These are phyloP conservation scores for Pseudofabraea citricarpa DNA, from an alignment of 2,329 filamentous ascomycete species.

Conservation along the genomic window DNA sequence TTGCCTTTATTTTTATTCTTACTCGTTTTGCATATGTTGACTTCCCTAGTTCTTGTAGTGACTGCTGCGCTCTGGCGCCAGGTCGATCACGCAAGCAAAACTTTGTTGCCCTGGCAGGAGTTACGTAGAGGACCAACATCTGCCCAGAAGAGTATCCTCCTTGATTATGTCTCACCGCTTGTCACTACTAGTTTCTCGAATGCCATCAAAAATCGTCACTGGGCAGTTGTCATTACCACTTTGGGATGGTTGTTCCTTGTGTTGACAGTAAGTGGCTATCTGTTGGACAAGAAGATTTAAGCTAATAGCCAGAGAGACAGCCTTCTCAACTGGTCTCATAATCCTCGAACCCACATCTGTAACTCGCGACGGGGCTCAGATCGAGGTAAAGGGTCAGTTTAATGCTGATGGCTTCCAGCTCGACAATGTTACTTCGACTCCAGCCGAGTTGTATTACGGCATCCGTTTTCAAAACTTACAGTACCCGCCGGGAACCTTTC, in stretches of 20 bases:
- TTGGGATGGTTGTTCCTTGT: conserved; percentile 23
- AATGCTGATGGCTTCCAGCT: not conserved
- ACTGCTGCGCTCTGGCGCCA: conserved; percentile 27
- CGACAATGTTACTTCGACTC: not conserved
- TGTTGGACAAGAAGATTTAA: not conserved
- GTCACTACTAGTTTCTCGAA: conserved; percentile 19
- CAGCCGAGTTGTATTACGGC: not conserved
- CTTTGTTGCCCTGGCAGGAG: conserved; percentile 24
- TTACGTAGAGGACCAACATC: conserved; percentile 15
- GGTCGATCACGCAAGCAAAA: conserved; percentile 25
- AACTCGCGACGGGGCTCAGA: conserved; percentile 6
- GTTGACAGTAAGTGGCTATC: conserved; percentile 16
- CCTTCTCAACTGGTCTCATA: conserved; percentile 28
- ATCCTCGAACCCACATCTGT: conserved; percentile 23
- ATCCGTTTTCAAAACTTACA: not conserved
- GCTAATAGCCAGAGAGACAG: conserved; percentile 10
- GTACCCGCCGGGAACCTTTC: not conserved
- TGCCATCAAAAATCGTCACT: conserved; percentile 22
- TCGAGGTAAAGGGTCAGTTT: conserved; percentile 5
- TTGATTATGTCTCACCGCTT: conserved; percentile 28
- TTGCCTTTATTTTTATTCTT: not conserved
- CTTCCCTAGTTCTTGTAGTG: conserved; percentile 19
- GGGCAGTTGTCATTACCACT: conserved; percentile 19
- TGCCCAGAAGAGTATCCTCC: conserved; percentile 18
- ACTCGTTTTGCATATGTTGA: conserved; percentile 5